Evolutionary conservation across 1,139 yeast species (phyloP), one percentile per base, ranked within the genome.

Genomic region (Suzukiozyma palmioleophila): DNA sequence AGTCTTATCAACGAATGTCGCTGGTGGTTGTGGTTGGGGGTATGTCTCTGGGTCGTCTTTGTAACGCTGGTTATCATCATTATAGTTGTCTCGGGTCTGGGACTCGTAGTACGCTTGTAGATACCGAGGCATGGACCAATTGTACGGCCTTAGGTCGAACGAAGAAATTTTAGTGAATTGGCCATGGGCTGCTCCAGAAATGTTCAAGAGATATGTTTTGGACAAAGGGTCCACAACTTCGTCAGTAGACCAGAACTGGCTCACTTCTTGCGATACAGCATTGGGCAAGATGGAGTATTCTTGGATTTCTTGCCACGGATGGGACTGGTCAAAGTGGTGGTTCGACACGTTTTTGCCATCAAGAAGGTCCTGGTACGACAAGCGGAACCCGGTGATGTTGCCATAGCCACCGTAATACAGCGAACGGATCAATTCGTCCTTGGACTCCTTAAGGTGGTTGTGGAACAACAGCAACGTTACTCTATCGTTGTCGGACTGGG

Each of bases 361-460:
- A 3, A 69, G 13, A 26, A 67, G 70, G 55, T 84, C 92, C 8
- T 65, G 60, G 50, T 82, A 85, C 37, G 84, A 79, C 42, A 80
- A 60, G 52, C 67, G 70, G 45, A 82, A 75, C 8, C 96, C 96
- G 0, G 95, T 84, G 9, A 87, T 57, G 50, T 85, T 83, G 1
- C 84, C 85, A 55, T 82, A 83, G 8, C 88, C 88, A 3, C 60
- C 46, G 13, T 54, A 43, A 54, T 74, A 81, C 2, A 73, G 66
- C 30, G 77, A 64, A 28, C 66, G 59, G 12, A 49, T 47, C 32
- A 83, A 59, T 10, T 60, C 57, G 2, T 57, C 49, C 9, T 57
- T 57, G 21, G 66, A 61, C 13, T 53, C 47, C 18, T 52, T 51
- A 8, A 73, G 53, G 36, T 64, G 64, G 10, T 62, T 56, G 36